A percentile compares a stretch with the other conserved stretches of the same genome.
These are phyloP conservation scores for Dianthus caryophyllus DNA, from an alignment of 148 eudicot species.

Conservation along the genomic window DNA sequence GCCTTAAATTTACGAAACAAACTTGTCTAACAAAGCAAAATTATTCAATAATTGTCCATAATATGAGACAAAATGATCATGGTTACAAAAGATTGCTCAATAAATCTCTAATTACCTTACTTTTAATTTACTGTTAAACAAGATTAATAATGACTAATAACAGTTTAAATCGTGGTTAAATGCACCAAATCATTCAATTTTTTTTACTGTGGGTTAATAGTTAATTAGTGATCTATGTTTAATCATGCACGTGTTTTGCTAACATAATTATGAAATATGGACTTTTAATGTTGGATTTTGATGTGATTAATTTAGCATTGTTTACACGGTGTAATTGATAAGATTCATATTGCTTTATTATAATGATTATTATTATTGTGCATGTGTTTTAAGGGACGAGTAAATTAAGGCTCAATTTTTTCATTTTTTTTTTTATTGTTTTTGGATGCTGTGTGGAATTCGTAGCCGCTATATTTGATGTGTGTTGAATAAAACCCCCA, in stretches of 20 bases:
- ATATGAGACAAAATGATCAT: conserved; percentile 6
- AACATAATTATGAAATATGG: conserved; percentile 16
- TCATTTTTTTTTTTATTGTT: too few relatives aligned
- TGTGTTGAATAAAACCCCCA: too few relatives aligned
- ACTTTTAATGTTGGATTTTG: conserved; percentile 6
- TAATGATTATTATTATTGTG: too few relatives aligned
- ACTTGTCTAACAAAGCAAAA: conserved; percentile 8
- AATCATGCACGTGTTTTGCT: not conserved
- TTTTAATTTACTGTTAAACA: too few relatives aligned
- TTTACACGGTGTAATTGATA: too few relatives aligned
- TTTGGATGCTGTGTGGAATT: too few relatives aligned
- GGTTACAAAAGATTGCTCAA: not conserved
- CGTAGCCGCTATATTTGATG: too few relatives aligned
- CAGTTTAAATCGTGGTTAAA: not conserved
- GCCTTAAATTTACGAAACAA: conserved; percentile 22
- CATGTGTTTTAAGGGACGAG: too few relatives aligned
- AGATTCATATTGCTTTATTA: too few relatives aligned
- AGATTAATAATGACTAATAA: not conserved
- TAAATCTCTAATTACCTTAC: not conserved
- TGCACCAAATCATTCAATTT: conserved; percentile 13
- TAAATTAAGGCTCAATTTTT: too few relatives aligned
- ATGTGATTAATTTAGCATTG: too few relatives aligned
- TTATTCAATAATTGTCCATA: not conserved
- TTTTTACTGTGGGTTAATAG: not conserved
- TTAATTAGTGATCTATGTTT: conserved; percentile 2